Percentiles rank a stretch among this genome's conserved stretches.
These are phyloP conservation scores for Microcyclospora pomicola DNA, from an alignment of 2,329 filamentous ascomycete species.

Conservation along the genomic window DNA sequence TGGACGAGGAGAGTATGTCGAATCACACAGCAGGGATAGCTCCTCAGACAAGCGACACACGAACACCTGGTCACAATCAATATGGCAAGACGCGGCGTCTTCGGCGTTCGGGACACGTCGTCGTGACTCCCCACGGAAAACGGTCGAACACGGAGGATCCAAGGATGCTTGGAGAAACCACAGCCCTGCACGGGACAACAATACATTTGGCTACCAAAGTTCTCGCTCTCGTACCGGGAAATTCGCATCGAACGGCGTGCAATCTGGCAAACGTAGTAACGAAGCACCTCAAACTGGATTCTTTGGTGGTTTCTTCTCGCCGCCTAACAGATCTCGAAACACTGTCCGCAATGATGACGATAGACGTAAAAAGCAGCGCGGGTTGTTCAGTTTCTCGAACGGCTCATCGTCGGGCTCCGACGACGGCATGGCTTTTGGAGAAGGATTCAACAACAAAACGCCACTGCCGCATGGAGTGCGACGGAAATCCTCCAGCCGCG, in stretches of 20 bases:
- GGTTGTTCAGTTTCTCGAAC: conserved; percentile 38
- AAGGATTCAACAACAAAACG: conserved; percentile 15
- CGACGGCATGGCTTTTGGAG: conserved; percentile 34
- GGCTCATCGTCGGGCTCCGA: conserved; percentile 32
- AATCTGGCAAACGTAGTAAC: conserved; percentile 4
- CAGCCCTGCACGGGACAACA: conserved; percentile 4
- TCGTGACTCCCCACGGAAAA: conserved; percentile 6
- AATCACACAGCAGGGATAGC: conserved; percentile 1
- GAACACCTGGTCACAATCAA: conserved; percentile 12
- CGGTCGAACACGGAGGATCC: too few species aligned
- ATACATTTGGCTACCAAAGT: conserved; percentile 21
- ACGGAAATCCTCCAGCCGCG: conserved; percentile 10
- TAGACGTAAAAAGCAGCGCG: conserved; percentile 27
- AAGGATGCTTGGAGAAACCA: not conserved
- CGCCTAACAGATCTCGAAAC: conserved; percentile 11
- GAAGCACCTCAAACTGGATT: conserved; percentile 8
- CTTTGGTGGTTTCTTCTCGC: conserved; percentile 20
- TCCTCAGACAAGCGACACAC: conserved; percentile 6
- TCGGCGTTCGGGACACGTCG: conserved; percentile 1
- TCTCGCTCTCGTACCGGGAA: conserved; percentile 30
- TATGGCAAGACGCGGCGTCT: conserved; percentile 19
- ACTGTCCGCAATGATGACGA: conserved; percentile 6
- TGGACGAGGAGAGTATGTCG: conserved; percentile 19
- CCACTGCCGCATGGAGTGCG: conserved; percentile 4
- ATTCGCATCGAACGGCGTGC: conserved; percentile 11